Conservation (phyloP, 805 yeast species). For the Kodamaea jinghongensis region DNA sequence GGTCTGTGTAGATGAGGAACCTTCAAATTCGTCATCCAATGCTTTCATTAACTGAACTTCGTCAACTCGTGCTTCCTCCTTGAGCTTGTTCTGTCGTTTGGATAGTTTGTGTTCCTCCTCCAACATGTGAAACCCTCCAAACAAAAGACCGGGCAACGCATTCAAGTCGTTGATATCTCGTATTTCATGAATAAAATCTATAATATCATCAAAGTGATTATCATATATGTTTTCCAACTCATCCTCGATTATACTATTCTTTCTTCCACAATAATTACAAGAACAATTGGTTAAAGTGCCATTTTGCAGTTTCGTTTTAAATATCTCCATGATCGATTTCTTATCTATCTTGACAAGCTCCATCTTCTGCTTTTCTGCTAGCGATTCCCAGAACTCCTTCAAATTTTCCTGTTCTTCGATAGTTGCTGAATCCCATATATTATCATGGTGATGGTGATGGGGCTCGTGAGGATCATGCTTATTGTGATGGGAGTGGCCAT, state of each 20-base stretch:
- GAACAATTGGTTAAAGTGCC: slow-evolving; percentile 42
- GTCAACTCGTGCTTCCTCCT: slow-evolving; percentile 5
- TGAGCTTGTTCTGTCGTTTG: slow-evolving; percentile 20
- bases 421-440: slow-evolving; percentile 47
- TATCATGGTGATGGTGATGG: slow-evolving; percentile 13
- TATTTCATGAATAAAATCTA: slow-evolving; percentile 36
- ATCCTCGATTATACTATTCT: slow-evolving; percentile 66
- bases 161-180: slow-evolving; percentile 37
- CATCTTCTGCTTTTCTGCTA: slow-evolving; percentile 58
- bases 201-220: slow-evolving; percentile 53
- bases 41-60: slow-evolving; percentile 5
- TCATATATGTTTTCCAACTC: slow-evolving; percentile 75
- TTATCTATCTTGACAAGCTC: slow-evolving; percentile 64
- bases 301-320: slow-evolving; percentile 32
- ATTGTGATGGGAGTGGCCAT: slow-evolving; percentile 13
- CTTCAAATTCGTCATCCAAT: slow-evolving; percentile 4
- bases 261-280: slow-evolving; percentile 77
- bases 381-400: slow-evolving; percentile 62
- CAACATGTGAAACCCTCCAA: slow-evolving; percentile 36
- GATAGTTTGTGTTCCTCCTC: slow-evolving; percentile 32
- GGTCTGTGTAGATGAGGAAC: neutral
- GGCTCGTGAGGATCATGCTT: slow-evolving; percentile 8
- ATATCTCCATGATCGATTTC: slow-evolving; percentile 61
- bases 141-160: slow-evolving; percentile 34
- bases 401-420: slow-evolving; percentile 52